Percentiles rank a stretch among this genome's conserved stretches.
Conservation (phyloP, 768 basidiomycete genomes). For the Tylopilus intermedius region DNA sequence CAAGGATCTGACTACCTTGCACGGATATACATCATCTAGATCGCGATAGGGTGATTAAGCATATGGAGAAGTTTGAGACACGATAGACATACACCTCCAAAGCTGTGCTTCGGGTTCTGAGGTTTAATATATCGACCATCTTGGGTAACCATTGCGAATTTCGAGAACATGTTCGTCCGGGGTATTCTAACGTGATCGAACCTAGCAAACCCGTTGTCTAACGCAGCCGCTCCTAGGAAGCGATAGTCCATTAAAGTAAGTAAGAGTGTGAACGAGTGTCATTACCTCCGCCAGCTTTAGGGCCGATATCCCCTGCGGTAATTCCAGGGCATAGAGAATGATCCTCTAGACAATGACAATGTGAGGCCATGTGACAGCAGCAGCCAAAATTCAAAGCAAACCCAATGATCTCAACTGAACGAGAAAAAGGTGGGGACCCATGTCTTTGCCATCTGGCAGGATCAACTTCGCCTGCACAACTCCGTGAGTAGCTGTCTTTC, state of each 20-base stretch:
- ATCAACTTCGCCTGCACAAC: conserved; percentile 73
- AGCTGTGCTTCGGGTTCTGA: conserved; percentile 69
- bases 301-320: conserved; percentile 62
- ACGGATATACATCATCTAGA: conserved; percentile 70
- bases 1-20: conserved; percentile 39
- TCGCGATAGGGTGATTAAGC: background rate
- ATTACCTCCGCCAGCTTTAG: conserved; percentile 32
- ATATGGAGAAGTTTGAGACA: background rate
- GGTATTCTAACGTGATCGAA: conserved; percentile 66
- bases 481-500: conserved; percentile 69
- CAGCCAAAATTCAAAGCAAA: conserved; percentile 21
- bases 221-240: conserved; percentile 43
- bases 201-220: conserved; percentile 66
- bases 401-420: conserved; percentile 63
- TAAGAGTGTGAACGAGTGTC: background rate
- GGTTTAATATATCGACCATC: conserved; percentile 62
- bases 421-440: conserved; percentile 74
- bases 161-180: conserved; percentile 67
- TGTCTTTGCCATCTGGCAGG: conserved; percentile 52
- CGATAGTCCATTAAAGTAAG: background rate
- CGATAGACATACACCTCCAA: conserved; percentile 55
- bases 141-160: conserved; percentile 64
- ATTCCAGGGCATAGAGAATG: conserved; percentile 60
- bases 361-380: background rate
- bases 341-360: conserved; percentile 38